Percentiles rank a stretch among this genome's conserved stretches.
Conservation (phyloP, 306 rosid species). For the Cucumis cinereus region DNA sequence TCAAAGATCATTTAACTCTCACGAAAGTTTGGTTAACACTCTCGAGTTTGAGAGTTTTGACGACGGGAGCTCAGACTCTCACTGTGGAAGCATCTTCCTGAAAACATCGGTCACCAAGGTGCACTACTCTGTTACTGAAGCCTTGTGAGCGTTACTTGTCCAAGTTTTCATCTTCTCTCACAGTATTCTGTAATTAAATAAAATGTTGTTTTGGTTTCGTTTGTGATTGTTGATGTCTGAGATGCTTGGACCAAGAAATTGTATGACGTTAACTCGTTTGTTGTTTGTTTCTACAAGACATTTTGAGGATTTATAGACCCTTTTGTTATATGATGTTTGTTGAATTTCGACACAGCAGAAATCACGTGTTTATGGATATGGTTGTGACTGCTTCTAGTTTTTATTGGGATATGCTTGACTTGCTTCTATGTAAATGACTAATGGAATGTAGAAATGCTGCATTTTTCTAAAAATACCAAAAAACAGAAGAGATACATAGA, state of each 20-base stretch:
- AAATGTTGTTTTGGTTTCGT: constrained; percentile 1
- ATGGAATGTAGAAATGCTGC: neutral
- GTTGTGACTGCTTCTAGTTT: neutral
- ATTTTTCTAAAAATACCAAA: neutral
- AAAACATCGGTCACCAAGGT: constrained; percentile 32
- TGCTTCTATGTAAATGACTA: neutral
- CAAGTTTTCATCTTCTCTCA: constrained; percentile 2
- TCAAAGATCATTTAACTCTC: constrained; percentile 12
- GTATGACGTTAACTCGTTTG: neutral
- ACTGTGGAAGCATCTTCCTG: constrained; percentile 42
- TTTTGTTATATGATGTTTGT: neutral
- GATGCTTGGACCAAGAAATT: neutral
- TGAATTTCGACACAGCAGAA: neutral
- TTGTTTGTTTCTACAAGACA: neutral
- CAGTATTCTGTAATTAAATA: constrained; percentile 25
- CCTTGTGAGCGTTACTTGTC: constrained; percentile 26
- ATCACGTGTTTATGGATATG: neutral
- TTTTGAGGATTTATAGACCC: neutral
- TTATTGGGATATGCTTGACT: neutral
- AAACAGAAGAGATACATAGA: neutral
- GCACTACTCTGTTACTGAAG: constrained; percentile 60
- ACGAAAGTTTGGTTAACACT: constrained; percentile 2
- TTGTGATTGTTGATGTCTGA: neutral
- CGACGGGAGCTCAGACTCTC: constrained; percentile 32
- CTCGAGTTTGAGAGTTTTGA: constrained; percentile 25